Base-by-base conservation (phyloP, 345 rosid genomes). In the Capsella bursapastoris region DNA sequence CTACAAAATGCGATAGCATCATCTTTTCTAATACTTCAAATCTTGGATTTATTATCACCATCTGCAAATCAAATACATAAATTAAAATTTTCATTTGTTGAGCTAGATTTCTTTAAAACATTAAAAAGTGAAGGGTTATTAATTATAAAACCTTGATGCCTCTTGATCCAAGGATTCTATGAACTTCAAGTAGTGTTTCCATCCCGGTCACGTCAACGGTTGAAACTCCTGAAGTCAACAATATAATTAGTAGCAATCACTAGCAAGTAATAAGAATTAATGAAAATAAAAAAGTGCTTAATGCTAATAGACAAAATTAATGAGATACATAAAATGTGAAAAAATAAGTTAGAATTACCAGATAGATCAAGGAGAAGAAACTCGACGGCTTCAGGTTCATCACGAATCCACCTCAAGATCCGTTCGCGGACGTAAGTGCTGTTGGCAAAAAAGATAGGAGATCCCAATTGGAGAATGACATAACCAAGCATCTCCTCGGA, bases 371-470 rank as follows among this genome's bases (percentile, higher is more conserved):
- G 83, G 48, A 94, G 73, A 78, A 94, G 80, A 72, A 84, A 82
- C 50, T 91, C 86, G 15, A 93, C 73, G 8, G 11, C 49, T 13
- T 84, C 78, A 2, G 64, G 74, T 32, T 79, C 79, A 32, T 88
- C 91, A 34, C 84, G 76, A 56, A 94, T 82, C 89, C 85, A 87
- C 69, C 97, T 81, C 40, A 86, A 38, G 67, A 87, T 82, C 84
- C 96, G 87, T 61, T 94, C 97, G 27, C 90, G 83, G 1, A 94
- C 37, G 59, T 94, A 94, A 71, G 86, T 81, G 40, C 81, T 65
- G 53, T 91, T 94, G 22, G 97, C 95, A 68, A 86, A 94, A 72
- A 89, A 94, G 71, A 94, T 73, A 8, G 98, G 98, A 40, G 98
- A 94, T 14, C 98, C 97, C 28, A 91, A 65, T 57, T 94, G 92